These are phyloP conservation scores for Leccinum incarnatum DNA, from an alignment of 768 basidiomycete species.

Conservation along the genomic window DNA sequence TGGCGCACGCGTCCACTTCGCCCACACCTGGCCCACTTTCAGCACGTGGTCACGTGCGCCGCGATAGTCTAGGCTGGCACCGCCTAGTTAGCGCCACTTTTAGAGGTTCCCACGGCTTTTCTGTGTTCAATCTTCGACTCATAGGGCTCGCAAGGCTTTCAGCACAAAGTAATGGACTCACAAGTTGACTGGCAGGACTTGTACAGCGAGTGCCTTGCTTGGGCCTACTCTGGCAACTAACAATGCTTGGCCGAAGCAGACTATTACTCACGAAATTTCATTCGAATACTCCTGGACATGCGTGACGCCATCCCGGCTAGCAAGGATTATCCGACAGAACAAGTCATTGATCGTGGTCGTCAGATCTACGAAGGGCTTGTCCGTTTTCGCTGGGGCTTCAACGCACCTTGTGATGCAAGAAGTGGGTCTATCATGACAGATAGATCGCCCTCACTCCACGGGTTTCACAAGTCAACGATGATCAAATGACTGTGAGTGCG, in stretches of 20 bases:
- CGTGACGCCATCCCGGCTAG: not conserved
- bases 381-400: not conserved
- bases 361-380: not conserved
- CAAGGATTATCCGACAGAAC: not conserved
- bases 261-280: not conserved
- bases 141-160: too few relatives aligned
- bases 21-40: too few relatives aligned
- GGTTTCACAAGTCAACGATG: not conserved
- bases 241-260: not conserved
- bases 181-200: too few relatives aligned
- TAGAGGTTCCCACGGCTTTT: too few relatives aligned
- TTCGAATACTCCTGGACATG: not conserved
- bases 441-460: not conserved
- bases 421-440: not conserved
- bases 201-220: too few relatives aligned
- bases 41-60: too few relatives aligned
- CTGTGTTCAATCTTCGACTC: too few relatives aligned
- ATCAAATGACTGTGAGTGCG: too few relatives aligned
- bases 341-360: not conserved
- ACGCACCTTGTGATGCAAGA: not conserved
- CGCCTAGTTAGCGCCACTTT: too few relatives aligned
- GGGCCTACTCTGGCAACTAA: not conserved
- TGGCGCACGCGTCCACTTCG: too few relatives aligned
- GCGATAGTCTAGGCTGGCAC: too few relatives aligned
- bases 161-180: too few relatives aligned